A percentile compares a stretch with the other conserved stretches of the same genome.
Evolutionary conservation across 2,329 filamentous ascomycete genomes (phyloP).

Genomic region (Aspergillus tamarii): DNA sequence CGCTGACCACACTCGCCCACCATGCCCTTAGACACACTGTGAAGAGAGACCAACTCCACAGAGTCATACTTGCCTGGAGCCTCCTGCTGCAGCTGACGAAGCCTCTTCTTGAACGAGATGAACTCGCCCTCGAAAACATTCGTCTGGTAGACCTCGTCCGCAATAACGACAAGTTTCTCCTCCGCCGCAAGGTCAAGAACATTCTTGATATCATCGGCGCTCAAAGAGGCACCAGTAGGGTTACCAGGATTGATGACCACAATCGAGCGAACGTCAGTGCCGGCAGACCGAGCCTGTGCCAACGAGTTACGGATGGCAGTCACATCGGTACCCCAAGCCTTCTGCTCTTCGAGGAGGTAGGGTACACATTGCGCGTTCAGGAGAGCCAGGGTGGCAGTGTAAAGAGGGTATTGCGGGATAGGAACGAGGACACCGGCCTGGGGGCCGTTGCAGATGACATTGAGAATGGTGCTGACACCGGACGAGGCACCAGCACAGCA

Average conservation of each 20-base stretch:
- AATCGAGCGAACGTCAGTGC: constrained; percentile 86
- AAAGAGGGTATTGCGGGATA: constrained; percentile 97
- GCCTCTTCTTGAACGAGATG: constrained; percentile 89
- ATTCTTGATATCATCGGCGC: constrained; percentile 74
- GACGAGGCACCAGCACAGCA: constrained; percentile 89
- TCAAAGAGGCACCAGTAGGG: constrained; percentile 86
- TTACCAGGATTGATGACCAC: constrained; percentile 99
- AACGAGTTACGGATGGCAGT: constrained; percentile 74
- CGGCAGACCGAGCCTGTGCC: constrained; percentile 72
- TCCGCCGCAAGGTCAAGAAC: constrained; percentile 87
- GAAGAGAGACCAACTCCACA: constrained; percentile 87
- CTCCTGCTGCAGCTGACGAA: constrained; percentile 77
- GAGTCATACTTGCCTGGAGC: constrained; percentile 75
- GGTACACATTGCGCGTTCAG: constrained; percentile 86
- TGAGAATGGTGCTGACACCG: constrained; percentile 90
- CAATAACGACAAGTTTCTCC: constrained; percentile 85
- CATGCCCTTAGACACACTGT: constrained; percentile 97
- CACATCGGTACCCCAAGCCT: constrained; percentile 85
- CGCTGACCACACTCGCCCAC: constrained; percentile 97
- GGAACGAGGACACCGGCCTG: constrained; percentile 86
- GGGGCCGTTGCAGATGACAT: constrained; percentile 79
- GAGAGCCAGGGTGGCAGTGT: constrained; percentile 87
- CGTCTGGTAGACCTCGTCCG: constrained; percentile 98
- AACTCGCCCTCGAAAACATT: constrained; percentile 96
- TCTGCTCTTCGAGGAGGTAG: constrained; percentile 87